A percentile compares a stretch with the other conserved stretches of the same genome.
Evolutionary conservation across 2,329 filamentous ascomycete species (phyloP).

Genomic region (Talaromyces islandicus): DNA sequence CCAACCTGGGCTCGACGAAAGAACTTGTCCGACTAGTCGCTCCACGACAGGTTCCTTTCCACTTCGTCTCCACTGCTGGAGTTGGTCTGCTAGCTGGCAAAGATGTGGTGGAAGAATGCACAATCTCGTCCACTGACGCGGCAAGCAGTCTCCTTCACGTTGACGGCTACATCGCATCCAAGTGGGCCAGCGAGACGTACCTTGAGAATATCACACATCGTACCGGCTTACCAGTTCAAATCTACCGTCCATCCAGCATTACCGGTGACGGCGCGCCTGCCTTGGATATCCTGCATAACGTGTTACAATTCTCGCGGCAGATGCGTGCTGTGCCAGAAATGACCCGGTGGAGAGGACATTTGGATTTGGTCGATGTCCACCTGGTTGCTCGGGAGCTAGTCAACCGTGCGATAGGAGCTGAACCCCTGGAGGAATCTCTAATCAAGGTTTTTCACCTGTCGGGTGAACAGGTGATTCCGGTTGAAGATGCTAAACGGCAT

Average conservation of each 20-base stretch:
- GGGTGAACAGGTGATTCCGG: background rate
- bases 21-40: conserved; percentile 17
- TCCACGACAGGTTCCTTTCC: conserved; percentile 20
- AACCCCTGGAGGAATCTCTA: background rate
- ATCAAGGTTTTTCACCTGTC: background rate
- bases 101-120: conserved; percentile 11
- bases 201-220: conserved; percentile 25
- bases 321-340: background rate
- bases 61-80: conserved; percentile 24
- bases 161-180: conserved; percentile 30
- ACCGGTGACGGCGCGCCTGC: background rate
- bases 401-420: background rate
- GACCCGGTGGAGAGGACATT: background rate
- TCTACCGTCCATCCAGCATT: background rate
- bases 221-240: background rate
- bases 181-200: conserved; percentile 36
- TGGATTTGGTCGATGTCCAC: background rate
- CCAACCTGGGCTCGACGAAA: conserved; percentile 22
- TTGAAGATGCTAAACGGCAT: background rate
- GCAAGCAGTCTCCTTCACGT: conserved; percentile 14
- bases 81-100: conserved; percentile 15
- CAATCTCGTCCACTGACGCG: conserved; percentile 3
- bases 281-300: background rate
- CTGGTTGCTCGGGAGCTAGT: background rate
- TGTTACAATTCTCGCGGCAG: background rate